A percentile compares a stretch with the other conserved stretches of the same genome.
Conservation (phyloP, 805 yeast genomes). For the Lachancea fermentati region DNA sequence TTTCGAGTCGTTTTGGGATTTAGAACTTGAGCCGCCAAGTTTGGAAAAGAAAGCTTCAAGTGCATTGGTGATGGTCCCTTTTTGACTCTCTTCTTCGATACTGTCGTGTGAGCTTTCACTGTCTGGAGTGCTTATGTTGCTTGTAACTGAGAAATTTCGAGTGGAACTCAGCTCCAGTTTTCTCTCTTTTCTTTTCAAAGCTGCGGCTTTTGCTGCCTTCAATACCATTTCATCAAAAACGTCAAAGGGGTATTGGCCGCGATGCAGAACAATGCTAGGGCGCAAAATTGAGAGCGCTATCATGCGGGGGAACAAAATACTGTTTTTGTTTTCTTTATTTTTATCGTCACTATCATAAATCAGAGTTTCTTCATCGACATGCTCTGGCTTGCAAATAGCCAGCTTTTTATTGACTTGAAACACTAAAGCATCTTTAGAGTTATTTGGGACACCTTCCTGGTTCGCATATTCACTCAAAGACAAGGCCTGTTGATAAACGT, state of each 20-base stretch:
- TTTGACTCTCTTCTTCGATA: constrained; percentile 7
- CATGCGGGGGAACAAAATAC: constrained; percentile 14
- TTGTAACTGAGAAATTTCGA: background rate
- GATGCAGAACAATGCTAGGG: constrained; percentile 15
- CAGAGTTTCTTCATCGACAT: constrained; percentile 12
- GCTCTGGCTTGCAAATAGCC: constrained; percentile 14
- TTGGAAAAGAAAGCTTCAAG: constrained; percentile 18
- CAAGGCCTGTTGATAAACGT: constrained; percentile 1
- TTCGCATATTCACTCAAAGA: background rate
- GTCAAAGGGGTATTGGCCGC: constrained; percentile 26
- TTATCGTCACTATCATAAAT: constrained; percentile 11
- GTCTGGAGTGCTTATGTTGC: constrained; percentile 1
- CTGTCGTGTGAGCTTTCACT: constrained; percentile 4
- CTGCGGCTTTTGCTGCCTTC: constrained; percentile 15
- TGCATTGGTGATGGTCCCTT: constrained; percentile 12
- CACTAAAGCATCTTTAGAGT: constrained; percentile 11
- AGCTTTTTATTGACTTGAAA: constrained; percentile 26
- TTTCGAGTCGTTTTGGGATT: background rate
- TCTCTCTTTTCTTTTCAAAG: constrained; percentile 10
- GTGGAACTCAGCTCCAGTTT: background rate
- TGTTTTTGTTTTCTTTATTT: constrained; percentile 5
- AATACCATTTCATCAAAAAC: constrained; percentile 22
- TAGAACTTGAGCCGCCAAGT: constrained; percentile 8
- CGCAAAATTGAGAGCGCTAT: constrained; percentile 15
- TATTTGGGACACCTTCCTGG: background rate